Conservation (phyloP, 495 filamentous ascomycete species). For the Evansstolkia leycettana region DNA sequence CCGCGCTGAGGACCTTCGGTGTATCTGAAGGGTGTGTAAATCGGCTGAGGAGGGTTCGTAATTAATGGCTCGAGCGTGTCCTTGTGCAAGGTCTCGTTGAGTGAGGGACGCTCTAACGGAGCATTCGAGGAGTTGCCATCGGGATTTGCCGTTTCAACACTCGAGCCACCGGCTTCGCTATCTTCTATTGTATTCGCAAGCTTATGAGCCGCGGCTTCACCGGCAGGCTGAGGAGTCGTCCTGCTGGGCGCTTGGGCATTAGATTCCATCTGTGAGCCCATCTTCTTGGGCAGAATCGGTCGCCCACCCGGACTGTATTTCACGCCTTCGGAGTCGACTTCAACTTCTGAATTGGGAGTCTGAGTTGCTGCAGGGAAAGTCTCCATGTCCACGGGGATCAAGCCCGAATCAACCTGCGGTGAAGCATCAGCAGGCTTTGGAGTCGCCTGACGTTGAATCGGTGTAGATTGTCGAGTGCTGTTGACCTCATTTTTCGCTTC, state of each 20-base stretch:
- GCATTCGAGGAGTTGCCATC: slow-evolving; percentile 9
- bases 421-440: slow-evolving; percentile 6
- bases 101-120: slow-evolving; percentile 15
- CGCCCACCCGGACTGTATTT: slow-evolving; percentile 39
- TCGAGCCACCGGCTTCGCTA: slow-evolving; percentile 6
- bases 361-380: slow-evolving; percentile 3
- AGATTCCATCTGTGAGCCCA: not conserved
- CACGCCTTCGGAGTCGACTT: slow-evolving; percentile 13
- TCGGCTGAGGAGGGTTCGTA: slow-evolving; percentile 30
- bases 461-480: slow-evolving; percentile 4
- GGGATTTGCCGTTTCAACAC: slow-evolving; percentile 2
- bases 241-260: slow-evolving; percentile 6
- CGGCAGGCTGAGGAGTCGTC: slow-evolving; percentile 10
- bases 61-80: slow-evolving; percentile 18
- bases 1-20: slow-evolving; percentile 35
- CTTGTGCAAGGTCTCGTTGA: slow-evolving; percentile 10
- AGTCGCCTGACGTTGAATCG: slow-evolving; percentile 3
- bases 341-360: not conserved
- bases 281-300: slow-evolving; percentile 17
- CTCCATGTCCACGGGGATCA: slow-evolving; percentile 24
- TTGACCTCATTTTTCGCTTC: slow-evolving; percentile 9
- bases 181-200: slow-evolving; percentile 4
- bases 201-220: slow-evolving; percentile 6
- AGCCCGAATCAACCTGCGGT: slow-evolving; percentile 18
- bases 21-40: slow-evolving; percentile 36